Percentiles rank a stretch among this genome's conserved stretches.
Evolutionary conservation across 192 early-diverging fungal genomes (phyloP).

Genomic region (Mortierella alpina): DNA sequence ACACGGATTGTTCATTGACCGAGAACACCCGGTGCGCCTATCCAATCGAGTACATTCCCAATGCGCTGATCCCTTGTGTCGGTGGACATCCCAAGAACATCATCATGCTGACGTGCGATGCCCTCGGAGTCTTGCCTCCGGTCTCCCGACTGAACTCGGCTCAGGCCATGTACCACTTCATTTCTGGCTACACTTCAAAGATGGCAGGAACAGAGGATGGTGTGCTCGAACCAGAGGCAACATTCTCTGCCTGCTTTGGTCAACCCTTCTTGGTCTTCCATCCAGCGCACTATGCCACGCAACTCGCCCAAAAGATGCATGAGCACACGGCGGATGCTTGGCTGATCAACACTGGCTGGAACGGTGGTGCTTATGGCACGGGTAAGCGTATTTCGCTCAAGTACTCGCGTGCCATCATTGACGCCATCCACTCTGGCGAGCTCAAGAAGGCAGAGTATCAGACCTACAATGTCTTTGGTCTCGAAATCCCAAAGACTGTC

Average conservation of each 20-base stretch:
- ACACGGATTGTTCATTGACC: conserved; percentile 81
- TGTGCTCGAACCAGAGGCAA: conserved; percentile 90
- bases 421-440: conserved; percentile 96
- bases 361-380: conserved; percentile 89
- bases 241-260: conserved; percentile 95
- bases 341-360: conserved; percentile 99
- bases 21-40: conserved; percentile 98
- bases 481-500: conserved; percentile 84
- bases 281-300: conserved; percentile 94
- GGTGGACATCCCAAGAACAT: conserved; percentile 91
- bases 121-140: conserved; percentile 95
- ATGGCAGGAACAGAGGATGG: conserved; percentile 98
- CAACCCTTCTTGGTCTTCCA: conserved; percentile 98
- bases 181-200: conserved; percentile 98
- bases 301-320: conserved; percentile 96
- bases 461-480: conserved; percentile 88
- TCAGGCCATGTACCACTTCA: conserved; percentile 98
- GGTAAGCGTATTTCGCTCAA: conserved; percentile 95
- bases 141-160: conserved; percentile 86
- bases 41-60: conserved; percentile 95
- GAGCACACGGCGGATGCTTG: conserved; percentile 87
- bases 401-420: conserved; percentile 97
- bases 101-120: conserved; percentile 96
- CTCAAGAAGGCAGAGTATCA: conserved; percentile 84
- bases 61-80: conserved; percentile 93